These are phyloP conservation scores for Boletus rubescentipes DNA, from an alignment of 768 basidiomycete genomes.

Conservation along the genomic window DNA sequence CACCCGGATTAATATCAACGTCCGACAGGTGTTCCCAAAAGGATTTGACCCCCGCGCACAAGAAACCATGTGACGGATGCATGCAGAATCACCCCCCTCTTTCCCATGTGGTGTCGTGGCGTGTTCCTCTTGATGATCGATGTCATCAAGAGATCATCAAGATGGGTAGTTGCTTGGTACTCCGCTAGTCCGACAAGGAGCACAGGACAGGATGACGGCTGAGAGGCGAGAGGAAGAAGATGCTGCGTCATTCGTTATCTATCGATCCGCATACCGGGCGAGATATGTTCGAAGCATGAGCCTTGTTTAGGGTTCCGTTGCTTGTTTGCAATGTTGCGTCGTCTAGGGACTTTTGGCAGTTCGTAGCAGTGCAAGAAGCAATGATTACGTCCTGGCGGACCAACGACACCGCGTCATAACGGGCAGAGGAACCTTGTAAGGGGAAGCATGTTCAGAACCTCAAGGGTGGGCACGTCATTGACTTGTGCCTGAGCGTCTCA, in stretches of 20 bases:
- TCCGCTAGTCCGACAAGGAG: neutral
- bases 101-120: neutral
- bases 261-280: conserved; percentile 10
- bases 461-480: neutral
- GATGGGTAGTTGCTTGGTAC: neutral
- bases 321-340: neutral
- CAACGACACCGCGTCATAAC: conserved; percentile 25
- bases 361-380: neutral
- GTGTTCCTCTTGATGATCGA: conserved; percentile 1
- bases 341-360: neutral
- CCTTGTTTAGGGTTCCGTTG: neutral
- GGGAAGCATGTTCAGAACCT: too few species aligned
- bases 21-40: conserved; percentile 83
- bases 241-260: conserved; percentile 6
- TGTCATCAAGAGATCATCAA: neutral
- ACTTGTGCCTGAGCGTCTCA: conserved; percentile 1
- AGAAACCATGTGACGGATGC: neutral
- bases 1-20: conserved; percentile 88
- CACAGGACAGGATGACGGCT: conserved; percentile 5
- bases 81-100: neutral
- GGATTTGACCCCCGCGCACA: conserved; percentile 46
- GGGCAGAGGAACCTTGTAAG: neutral
- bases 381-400: conserved; percentile 11
- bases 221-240: neutral
- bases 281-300: conserved; percentile 6